Evolutionary conservation across 805 yeast genomes (phyloP).

Genomic region (Candida adriatica): DNA sequence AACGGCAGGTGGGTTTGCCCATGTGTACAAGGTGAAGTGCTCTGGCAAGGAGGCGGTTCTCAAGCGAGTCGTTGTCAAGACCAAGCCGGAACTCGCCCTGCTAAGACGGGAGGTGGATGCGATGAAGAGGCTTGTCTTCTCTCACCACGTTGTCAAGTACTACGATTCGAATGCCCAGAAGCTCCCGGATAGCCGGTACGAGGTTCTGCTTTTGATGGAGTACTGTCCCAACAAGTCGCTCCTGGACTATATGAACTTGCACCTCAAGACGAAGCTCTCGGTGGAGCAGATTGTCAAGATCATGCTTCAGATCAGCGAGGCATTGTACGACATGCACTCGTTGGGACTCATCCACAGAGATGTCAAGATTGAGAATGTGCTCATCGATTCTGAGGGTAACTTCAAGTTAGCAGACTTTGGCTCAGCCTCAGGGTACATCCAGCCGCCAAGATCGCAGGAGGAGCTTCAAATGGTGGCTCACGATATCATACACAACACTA

Average conservation of each 20-base stretch:
- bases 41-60: constrained; percentile 52
- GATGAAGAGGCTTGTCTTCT: constrained; percentile 54
- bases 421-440: constrained; percentile 62
- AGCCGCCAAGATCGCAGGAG: constrained; percentile 69
- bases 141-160: constrained; percentile 57
- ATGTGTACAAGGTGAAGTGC: constrained; percentile 60
- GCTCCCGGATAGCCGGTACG: constrained; percentile 50
- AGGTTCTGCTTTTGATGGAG: constrained; percentile 90
- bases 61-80: constrained; percentile 68
- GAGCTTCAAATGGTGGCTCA: constrained; percentile 74
- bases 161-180: constrained; percentile 75
- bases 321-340: constrained; percentile 80
- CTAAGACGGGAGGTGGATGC: constrained; percentile 73
- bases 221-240: constrained; percentile 82
- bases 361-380: constrained; percentile 89
- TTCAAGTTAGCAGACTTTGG: constrained; percentile 94
- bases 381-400: constrained; percentile 60
- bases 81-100: constrained; percentile 57
- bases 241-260: constrained; percentile 84
- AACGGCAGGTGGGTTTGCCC: constrained; percentile 64
- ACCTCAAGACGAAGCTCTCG: constrained; percentile 68
- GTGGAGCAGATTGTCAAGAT: constrained; percentile 77
- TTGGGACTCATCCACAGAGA: constrained; percentile 76
- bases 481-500: constrained; percentile 84
- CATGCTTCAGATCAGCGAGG: constrained; percentile 74